phyloP scores from a whole-genome alignment of 805 yeast species.

The Lachancea sp. region DNA sequence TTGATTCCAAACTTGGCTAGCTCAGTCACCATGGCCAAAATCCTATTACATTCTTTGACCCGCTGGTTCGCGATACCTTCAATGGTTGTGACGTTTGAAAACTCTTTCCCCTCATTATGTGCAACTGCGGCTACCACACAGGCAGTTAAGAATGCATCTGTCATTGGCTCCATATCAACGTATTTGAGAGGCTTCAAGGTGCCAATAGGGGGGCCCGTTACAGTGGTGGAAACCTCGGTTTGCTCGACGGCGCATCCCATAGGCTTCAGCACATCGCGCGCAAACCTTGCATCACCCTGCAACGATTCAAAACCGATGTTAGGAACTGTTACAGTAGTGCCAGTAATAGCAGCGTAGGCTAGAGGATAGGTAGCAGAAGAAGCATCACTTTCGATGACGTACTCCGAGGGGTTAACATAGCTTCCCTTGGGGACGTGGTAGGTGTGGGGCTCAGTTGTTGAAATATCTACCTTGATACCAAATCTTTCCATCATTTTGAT shows the following conservation, averaged over 20 bases:
- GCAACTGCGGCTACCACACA: slow-evolving; percentile 96
- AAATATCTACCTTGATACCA: slow-evolving; percentile 70
- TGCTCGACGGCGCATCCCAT: slow-evolving; percentile 93
- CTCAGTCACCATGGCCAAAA: slow-evolving; percentile 87
- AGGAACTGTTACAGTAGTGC: slow-evolving; percentile 87
- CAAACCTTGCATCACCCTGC: slow-evolving; percentile 97
- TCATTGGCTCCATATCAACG: slow-evolving; percentile 99
- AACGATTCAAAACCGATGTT: slow-evolving; percentile 86
- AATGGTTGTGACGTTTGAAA: slow-evolving; percentile 57
- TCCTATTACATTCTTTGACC: slow-evolving; percentile 95
- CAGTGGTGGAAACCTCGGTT: slow-evolving; percentile 81
- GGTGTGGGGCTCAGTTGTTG: slow-evolving; percentile 68
- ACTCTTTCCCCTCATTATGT: slow-evolving; percentile 38
- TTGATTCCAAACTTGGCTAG: slow-evolving; percentile 84
- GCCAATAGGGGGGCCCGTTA: slow-evolving; percentile 78
- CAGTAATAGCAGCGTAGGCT: slow-evolving; percentile 95
- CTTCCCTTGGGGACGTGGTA: slow-evolving; percentile 84
- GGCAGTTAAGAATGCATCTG: slow-evolving; percentile 96
- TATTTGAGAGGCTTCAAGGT: slow-evolving; percentile 58
- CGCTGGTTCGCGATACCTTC: slow-evolving; percentile 97
- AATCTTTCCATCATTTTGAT: slow-evolving; percentile 89
- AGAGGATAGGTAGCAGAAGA: slow-evolving; percentile 96
- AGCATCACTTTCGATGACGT: slow-evolving; percentile 93
- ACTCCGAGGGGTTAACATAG: slow-evolving; percentile 74
- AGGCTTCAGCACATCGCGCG: slow-evolving; percentile 82